A percentile compares a stretch with the other conserved stretches of the same genome.
Evolutionary conservation across 2,329 filamentous ascomycete species (phyloP).

Genomic region (Claviceps sorghi): DNA sequence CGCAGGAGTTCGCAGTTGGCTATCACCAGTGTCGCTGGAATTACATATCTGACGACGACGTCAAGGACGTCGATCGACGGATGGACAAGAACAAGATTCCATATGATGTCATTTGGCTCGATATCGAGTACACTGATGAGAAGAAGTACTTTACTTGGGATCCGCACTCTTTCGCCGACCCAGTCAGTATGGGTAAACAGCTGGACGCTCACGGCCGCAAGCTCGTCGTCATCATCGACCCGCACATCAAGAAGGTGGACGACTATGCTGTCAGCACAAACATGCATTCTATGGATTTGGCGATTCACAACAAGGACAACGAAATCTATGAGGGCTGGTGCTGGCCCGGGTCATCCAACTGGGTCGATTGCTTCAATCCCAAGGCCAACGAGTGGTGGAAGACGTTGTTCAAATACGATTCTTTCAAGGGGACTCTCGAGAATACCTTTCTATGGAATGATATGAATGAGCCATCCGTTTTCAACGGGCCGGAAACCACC

Average conservation of each 20-base stretch:
- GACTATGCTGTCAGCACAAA: conserved; percentile 66
- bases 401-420: conserved; percentile 70
- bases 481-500: conserved; percentile 94
- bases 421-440: conserved; percentile 69
- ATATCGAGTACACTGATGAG: conserved; percentile 92
- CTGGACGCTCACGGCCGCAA: conserved; percentile 76
- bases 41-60: conserved; percentile 92
- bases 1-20: conserved; percentile 79
- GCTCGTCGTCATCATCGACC: conserved; percentile 87
- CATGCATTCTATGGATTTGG: conserved; percentile 69
- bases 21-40: conserved; percentile 99
- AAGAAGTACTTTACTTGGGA: conserved; percentile 99
- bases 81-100: conserved; percentile 93
- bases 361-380: conserved; percentile 95
- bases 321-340: conserved; percentile 93
- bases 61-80: conserved; percentile 89
- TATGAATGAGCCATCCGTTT: conserved; percentile 98
- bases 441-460: conserved; percentile 98
- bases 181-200: conserved; percentile 75
- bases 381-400: conserved; percentile 85
- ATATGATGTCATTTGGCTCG: conserved; percentile 97
- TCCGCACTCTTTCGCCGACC: conserved; percentile 71
- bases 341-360: conserved; percentile 94
- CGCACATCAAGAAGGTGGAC: conserved; percentile 87
- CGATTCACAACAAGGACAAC: conserved; percentile 78